phyloP scores from a whole-genome alignment of 2,329 filamentous ascomycete genomes.

The Aspergillus luchuensis region DNA sequence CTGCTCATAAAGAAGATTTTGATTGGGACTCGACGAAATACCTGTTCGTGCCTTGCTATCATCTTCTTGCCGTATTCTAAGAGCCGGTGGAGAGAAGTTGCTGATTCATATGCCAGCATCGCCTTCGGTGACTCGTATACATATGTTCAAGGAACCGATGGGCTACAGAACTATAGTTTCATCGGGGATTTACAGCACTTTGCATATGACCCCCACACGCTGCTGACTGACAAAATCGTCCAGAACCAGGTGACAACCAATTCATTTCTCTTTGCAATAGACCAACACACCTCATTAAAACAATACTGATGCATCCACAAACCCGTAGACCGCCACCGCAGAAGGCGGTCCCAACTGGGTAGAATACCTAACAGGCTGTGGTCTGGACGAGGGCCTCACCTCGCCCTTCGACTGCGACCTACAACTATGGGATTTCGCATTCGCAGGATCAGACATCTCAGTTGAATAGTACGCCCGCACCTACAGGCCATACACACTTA shows the following conservation, averaged over 20 bases:
- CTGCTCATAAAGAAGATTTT: conserved; percentile 7
- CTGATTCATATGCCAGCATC: conserved; percentile 20
- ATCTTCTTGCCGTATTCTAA: not conserved
- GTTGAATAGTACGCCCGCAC: conserved; percentile 38
- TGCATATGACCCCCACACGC: conserved; percentile 46
- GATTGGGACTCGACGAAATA: conserved; percentile 20
- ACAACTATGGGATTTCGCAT: conserved; percentile 61
- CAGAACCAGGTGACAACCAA: conserved; percentile 46
- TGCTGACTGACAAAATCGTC: conserved; percentile 54
- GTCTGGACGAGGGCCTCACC: conserved; percentile 47
- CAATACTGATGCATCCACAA: not conserved
- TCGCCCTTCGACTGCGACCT: conserved; percentile 48
- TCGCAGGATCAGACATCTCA: conserved; percentile 56
- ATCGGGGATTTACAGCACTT: conserved; percentile 56
- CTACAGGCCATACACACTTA: not conserved
- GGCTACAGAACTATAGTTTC: conserved; percentile 55
- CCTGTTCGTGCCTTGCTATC: conserved; percentile 16
- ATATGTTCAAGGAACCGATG: conserved; percentile 57
- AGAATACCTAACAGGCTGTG: conserved; percentile 56
- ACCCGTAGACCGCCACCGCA: conserved; percentile 49
- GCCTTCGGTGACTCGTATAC: conserved; percentile 41
- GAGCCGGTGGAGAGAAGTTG: not conserved
- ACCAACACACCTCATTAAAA: not conserved
- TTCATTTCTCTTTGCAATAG: not conserved
- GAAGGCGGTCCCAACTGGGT: conserved; percentile 59